These are phyloP conservation scores for Russula emetica DNA, from an alignment of 768 basidiomycete genomes.

Conservation along the genomic window DNA sequence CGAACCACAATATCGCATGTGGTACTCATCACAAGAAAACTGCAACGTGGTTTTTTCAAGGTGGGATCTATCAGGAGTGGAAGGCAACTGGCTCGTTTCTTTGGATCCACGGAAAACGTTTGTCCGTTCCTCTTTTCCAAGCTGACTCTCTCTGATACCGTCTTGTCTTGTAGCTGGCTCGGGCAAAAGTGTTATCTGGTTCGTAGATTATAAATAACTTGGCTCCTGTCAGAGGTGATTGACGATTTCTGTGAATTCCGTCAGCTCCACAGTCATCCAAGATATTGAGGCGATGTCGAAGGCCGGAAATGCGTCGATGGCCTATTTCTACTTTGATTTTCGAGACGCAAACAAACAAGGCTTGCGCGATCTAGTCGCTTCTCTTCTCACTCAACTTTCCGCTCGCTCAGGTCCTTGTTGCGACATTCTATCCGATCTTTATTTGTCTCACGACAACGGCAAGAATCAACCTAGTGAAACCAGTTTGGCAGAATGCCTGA, in stretches of 20 bases:
- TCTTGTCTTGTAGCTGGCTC: conserved; percentile 3
- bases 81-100: not conserved
- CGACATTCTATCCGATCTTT: not conserved
- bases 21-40: not conserved
- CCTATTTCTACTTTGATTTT: conserved; percentile 8
- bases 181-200: conserved; percentile 16
- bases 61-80: not conserved
- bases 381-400: conserved; percentile 7
- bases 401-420: not conserved
- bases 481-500: not conserved
- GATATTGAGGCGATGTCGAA: not conserved
- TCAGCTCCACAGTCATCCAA: conserved; percentile 7
- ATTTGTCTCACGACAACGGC: not conserved
- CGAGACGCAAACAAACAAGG: not conserved
- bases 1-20: not conserved
- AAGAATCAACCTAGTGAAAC: not conserved
- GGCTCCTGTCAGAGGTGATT: not conserved
- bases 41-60: conserved; percentile 3
- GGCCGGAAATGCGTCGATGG: not conserved
- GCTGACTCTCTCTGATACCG: not conserved
- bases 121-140: not conserved
- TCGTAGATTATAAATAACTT: not conserved
- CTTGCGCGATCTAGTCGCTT: not conserved
- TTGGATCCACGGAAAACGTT: conserved; percentile 15
- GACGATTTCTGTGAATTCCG: not conserved